These are phyloP conservation scores for Rhizodiscina lignyota DNA, from an alignment of 495 filamentous ascomycete genomes.

Conservation along the genomic window DNA sequence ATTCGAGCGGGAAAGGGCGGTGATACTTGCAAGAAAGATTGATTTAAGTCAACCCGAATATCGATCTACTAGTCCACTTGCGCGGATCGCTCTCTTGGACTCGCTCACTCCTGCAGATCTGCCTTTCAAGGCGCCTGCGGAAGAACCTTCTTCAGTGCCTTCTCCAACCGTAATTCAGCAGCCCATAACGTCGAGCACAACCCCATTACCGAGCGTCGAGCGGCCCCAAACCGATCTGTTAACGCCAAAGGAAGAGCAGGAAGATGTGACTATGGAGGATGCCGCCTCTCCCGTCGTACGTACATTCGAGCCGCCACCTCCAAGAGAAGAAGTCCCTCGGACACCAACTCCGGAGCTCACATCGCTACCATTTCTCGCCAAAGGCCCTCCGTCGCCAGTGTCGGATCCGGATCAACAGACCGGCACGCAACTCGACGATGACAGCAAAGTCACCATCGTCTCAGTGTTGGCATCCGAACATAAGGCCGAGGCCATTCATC, in stretches of 20 bases:
- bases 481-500: neutral
- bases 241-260: slow-evolving; percentile 13
- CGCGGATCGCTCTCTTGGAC: slow-evolving; percentile 10
- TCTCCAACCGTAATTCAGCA: no score
- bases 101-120: slow-evolving; percentile 10
- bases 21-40: slow-evolving; percentile 16
- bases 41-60: slow-evolving; percentile 16
- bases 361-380: slow-evolving; percentile 18
- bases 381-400: slow-evolving; percentile 16
- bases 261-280: slow-evolving; percentile 11
- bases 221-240: slow-evolving; percentile 3
- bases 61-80: slow-evolving; percentile 17
- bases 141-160: neutral
- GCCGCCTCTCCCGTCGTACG: slow-evolving; percentile 4
- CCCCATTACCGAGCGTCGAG: neutral
- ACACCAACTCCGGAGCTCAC: slow-evolving; percentile 13
- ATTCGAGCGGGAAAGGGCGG: slow-evolving; percentile 18
- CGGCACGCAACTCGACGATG: slow-evolving; percentile 7
- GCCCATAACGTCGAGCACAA: slow-evolving; percentile 2
- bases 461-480: neutral
- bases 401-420: slow-evolving; percentile 15
- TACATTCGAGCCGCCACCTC: slow-evolving; percentile 1
- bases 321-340: neutral
- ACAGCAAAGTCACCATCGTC: slow-evolving; percentile 3
- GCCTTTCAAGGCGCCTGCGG: slow-evolving; percentile 1